Conservation (phyloP, 768 basidiomycete species). For the Obba rivulosa region DNA sequence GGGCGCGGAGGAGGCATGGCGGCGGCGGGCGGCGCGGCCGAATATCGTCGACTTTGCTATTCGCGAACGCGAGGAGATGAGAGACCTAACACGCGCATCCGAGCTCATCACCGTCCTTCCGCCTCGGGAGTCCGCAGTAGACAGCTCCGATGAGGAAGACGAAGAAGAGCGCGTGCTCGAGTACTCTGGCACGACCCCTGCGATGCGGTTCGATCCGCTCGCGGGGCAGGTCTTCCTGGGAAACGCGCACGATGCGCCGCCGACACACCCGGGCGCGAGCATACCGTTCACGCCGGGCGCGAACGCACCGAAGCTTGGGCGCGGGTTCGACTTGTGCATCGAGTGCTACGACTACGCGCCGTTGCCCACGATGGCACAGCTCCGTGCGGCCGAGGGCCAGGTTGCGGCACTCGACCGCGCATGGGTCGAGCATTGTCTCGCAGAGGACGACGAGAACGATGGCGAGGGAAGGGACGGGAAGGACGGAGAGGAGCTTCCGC, state of each 20-base stretch:
- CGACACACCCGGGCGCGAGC: constrained; percentile 18
- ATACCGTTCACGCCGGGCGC: constrained; percentile 31
- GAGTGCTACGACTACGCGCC: constrained; percentile 83
- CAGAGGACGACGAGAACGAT: constrained; percentile 16
- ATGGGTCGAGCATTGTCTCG: constrained; percentile 49
- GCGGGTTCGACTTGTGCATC: constrained; percentile 81
- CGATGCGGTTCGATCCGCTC: constrained; percentile 46
- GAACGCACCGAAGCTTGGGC: constrained; percentile 45
- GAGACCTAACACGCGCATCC: constrained; percentile 75
- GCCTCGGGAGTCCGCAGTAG: constrained; percentile 8
- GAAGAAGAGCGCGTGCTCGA: constrained; percentile 28
- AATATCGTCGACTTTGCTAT: constrained; percentile 80
- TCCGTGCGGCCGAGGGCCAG: constrained; percentile 75
- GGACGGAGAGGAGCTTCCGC: constrained; percentile 31
- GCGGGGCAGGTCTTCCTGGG: constrained; percentile 75
- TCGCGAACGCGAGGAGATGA: constrained; percentile 87
- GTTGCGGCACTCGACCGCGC: constrained; percentile 56
- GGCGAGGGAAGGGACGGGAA: constrained; percentile 8
- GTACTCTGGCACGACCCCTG: constrained; percentile 27
- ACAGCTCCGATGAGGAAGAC: constrained; percentile 13
- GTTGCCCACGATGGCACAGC: constrained; percentile 60
- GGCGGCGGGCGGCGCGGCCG: constrained; percentile 16
- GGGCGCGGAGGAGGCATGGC: constrained; percentile 1
- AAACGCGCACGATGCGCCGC: constrained; percentile 74
- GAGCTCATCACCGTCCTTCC: constrained; percentile 57